These are phyloP conservation scores for Lentinula sp. DNA, from an alignment of 768 basidiomycete genomes.

Conservation along the genomic window DNA sequence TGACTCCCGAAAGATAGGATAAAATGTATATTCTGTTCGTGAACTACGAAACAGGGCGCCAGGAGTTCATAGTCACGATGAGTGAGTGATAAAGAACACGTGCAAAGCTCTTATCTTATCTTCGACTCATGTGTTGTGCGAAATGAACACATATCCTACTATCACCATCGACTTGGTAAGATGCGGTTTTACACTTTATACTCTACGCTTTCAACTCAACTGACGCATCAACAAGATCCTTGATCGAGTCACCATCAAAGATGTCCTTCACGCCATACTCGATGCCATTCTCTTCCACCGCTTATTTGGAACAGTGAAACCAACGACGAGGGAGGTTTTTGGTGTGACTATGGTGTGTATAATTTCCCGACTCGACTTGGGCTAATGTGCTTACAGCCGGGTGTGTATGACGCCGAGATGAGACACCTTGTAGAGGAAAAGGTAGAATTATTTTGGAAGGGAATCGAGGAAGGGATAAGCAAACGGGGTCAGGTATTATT, in stretches of 20 bases:
- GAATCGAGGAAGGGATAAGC: slow-evolving; percentile 53
- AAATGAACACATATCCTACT: slow-evolving; percentile 4
- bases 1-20: too few relatives aligned
- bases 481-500: slow-evolving; percentile 63
- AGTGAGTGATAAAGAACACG: not conserved
- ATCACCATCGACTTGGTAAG: slow-evolving; percentile 5
- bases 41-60: too few relatives aligned
- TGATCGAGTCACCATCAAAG: not conserved
- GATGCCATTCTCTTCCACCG: slow-evolving; percentile 82
- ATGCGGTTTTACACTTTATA: not conserved
- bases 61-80: too few relatives aligned
- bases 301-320: slow-evolving; percentile 74
- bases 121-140: not conserved
- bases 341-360: slow-evolving; percentile 76
- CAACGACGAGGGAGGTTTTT: slow-evolving; percentile 70
- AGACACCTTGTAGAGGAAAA: slow-evolving; percentile 69
- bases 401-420: slow-evolving; percentile 68
- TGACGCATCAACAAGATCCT: not conserved
- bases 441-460: slow-evolving; percentile 76
- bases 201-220: not conserved
- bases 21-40: too few relatives aligned
- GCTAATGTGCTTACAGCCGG: slow-evolving; percentile 45
- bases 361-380: not conserved
- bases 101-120: not conserved
- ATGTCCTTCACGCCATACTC: slow-evolving; percentile 31